phyloP scores from a whole-genome alignment of 305 asterid genomes.

The Fraxinus velutina region DNA sequence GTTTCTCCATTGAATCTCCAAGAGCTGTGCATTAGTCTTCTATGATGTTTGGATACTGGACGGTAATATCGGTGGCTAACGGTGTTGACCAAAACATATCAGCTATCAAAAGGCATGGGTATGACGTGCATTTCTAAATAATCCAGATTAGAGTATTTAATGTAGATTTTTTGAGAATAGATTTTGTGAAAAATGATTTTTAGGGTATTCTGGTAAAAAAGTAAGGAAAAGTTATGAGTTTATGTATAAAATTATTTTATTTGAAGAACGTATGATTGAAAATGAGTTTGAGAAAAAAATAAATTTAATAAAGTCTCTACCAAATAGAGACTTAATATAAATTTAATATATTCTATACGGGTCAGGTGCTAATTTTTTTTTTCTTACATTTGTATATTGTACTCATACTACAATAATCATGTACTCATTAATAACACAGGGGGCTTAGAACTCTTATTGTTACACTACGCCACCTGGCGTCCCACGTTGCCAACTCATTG shows the following conservation, averaged over 20 bases:
- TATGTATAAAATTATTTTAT: background rate
- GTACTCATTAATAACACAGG: too few relatives aligned
- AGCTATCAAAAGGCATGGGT: background rate
- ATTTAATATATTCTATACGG: background rate
- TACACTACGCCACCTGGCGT: too few relatives aligned
- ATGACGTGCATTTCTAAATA: background rate
- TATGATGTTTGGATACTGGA: background rate
- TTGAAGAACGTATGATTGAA: background rate
- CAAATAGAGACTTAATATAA: background rate
- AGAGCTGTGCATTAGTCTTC: background rate
- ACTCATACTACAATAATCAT: background rate
- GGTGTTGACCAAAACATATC: background rate
- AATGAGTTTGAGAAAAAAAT: background rate
- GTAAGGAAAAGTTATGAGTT: background rate
- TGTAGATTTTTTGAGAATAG: background rate
- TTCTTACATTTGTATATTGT: background rate
- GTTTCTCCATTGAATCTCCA: background rate
- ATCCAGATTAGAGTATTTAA: background rate
- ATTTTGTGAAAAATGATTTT: too few relatives aligned
- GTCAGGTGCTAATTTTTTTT: too few relatives aligned
- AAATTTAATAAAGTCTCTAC: too few relatives aligned
- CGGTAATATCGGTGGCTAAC: background rate
- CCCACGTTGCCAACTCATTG: too few relatives aligned
- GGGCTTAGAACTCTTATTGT: background rate
- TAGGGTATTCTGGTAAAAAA: too few relatives aligned